A percentile compares a stretch with the other conserved stretches of the same genome.
Conservation (phyloP, 2,329 filamentous ascomycete species). For the Penicillium sp. region DNA sequence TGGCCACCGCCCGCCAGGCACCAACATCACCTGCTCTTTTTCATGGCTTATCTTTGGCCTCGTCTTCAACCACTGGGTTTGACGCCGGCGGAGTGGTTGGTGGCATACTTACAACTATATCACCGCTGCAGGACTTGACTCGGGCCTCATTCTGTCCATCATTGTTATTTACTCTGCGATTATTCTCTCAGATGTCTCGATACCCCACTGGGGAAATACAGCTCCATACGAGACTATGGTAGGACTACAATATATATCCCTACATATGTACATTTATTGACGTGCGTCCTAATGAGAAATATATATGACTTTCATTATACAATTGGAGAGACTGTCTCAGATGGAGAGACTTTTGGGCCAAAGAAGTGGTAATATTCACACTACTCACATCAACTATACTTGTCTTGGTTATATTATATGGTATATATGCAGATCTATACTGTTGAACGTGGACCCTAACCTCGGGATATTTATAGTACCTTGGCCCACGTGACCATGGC, state of each 20-base stretch:
- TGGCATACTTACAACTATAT: conserved; percentile 43
- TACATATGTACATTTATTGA: not conserved
- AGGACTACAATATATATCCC: not conserved
- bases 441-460: not conserved
- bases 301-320: conserved; percentile 11
- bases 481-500: not conserved
- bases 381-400: too few relatives aligned
- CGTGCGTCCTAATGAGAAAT: not conserved
- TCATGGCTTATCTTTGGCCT: conserved; percentile 59
- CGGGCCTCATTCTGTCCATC: conserved; percentile 57
- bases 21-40: conserved; percentile 37
- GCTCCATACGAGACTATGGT: conserved; percentile 26
- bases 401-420: not conserved
- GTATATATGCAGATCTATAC: not conserved
- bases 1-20: too few relatives aligned
- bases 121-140: conserved; percentile 37
- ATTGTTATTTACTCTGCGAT: too few relatives aligned
- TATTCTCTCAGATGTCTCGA: conserved; percentile 25
- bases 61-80: conserved; percentile 39
- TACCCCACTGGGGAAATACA: conserved; percentile 53
- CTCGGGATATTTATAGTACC: not conserved
- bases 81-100: conserved; percentile 32
- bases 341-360: conserved; percentile 15
- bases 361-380: not conserved
- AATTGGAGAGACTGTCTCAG: conserved; percentile 13